Conservation (phyloP, 768 basidiomycete genomes). For the Strobilomyces dryophilus region DNA sequence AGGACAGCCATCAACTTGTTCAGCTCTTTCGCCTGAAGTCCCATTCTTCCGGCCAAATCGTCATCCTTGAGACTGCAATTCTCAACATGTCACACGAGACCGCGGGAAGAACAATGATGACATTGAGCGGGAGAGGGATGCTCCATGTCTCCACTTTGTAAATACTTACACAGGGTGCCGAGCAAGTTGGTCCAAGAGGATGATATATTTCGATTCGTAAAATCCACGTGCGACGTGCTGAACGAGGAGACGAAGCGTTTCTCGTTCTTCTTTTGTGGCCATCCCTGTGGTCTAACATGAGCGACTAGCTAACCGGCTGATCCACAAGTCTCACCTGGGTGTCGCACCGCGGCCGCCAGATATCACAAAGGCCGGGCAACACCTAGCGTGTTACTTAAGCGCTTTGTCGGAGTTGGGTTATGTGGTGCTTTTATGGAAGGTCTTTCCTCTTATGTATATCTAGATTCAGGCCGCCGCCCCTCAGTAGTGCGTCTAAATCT, state of each 20-base stretch:
- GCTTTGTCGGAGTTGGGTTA: background rate
- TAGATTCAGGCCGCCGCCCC: too few relatives aligned
- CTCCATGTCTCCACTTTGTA: constrained; percentile 23
- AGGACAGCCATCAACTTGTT: constrained; percentile 85
- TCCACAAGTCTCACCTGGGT: background rate
- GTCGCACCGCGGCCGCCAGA: background rate
- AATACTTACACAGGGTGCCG: constrained; percentile 90
- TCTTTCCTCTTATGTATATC: too few relatives aligned
- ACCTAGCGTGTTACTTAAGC: background rate
- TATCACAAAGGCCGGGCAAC: background rate
- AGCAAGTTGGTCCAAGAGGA: constrained; percentile 91
- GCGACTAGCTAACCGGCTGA: background rate
- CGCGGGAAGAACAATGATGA: constrained; percentile 7
- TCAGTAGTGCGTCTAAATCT: too few relatives aligned
- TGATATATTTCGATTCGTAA: constrained; percentile 89
- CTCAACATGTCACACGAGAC: constrained; percentile 19
- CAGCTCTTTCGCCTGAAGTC: constrained; percentile 83
- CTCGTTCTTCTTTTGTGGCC: constrained; percentile 76
- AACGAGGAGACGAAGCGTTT: constrained; percentile 80
- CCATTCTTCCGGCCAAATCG: constrained; percentile 87
- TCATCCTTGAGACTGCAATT: constrained; percentile 81
- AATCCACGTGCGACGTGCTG: constrained; percentile 92
- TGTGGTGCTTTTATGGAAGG: too few relatives aligned
- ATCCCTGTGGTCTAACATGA: constrained; percentile 28
- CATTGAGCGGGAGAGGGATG: constrained; percentile 16